Evolutionary conservation across 371 early-diverging fungal species (phyloP).

Genomic region (Mucor sp.): DNA sequence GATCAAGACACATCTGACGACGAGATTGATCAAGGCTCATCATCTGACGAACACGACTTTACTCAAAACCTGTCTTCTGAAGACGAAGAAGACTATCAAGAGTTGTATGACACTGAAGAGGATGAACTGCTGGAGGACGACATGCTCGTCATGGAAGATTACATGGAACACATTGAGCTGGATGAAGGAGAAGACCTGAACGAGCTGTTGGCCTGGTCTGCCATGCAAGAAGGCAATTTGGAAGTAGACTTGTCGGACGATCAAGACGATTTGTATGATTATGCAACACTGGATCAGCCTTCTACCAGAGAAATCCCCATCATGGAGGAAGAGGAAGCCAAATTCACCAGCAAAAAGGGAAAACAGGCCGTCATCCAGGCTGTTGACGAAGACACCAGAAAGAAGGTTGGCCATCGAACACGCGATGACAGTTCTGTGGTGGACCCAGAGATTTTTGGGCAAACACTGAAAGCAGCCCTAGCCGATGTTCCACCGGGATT

Average conservation of each 20-base stretch:
- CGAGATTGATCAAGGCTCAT: background rate
- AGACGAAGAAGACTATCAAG: background rate
- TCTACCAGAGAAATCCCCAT: background rate
- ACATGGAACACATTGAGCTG: constrained; percentile 36
- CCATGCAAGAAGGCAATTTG: constrained; percentile 10
- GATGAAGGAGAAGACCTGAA: constrained; percentile 20
- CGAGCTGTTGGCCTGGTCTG: constrained; percentile 18
- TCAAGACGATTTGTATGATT: constrained; percentile 6
- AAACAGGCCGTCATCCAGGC: background rate
- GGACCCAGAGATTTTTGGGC: constrained; percentile 25
- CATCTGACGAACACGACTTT: background rate
- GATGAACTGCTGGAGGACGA: constrained; percentile 34
- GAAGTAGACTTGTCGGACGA: constrained; percentile 19
- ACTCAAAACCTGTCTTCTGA: background rate
- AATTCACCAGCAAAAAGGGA: constrained; percentile 4
- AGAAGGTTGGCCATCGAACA: constrained; percentile 8
- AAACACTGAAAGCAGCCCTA: constrained; percentile 22
- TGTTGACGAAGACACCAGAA: background rate
- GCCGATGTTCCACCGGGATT: constrained; percentile 29
- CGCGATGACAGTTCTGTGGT: constrained; percentile 21
- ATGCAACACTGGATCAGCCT: background rate
- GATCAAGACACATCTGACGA: constrained; percentile 1
- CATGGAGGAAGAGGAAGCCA: constrained; percentile 7
- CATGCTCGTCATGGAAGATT: constrained; percentile 39
- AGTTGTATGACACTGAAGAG: constrained; percentile 17